Conservation (phyloP, 495 filamentous ascomycete genomes). For the Penicillium tannophilum region DNA sequence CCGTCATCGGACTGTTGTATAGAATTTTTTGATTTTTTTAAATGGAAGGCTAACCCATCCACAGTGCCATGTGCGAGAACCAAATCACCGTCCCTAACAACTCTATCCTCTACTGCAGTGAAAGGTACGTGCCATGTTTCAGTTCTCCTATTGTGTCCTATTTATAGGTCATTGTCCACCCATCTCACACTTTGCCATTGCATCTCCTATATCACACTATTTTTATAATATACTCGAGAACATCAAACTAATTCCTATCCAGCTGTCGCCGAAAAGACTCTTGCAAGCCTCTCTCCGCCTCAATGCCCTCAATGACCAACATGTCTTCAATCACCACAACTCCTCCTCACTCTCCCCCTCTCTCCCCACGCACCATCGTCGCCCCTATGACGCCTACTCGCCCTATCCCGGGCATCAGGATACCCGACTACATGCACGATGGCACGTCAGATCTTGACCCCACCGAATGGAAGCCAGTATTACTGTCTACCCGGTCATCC, state of each 20-base stretch:
- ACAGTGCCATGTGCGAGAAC: conserved; percentile 64
- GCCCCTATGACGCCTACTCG: conserved; percentile 46
- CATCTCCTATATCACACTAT: background rate
- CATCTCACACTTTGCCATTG: conserved; percentile 2
- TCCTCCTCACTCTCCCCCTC: conserved; percentile 37
- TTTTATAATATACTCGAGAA: background rate
- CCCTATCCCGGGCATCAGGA: conserved; percentile 36
- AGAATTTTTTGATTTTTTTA: conserved; percentile 15
- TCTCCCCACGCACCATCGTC: conserved; percentile 47
- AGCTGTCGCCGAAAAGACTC: conserved; percentile 58
- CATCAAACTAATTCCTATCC: background rate
- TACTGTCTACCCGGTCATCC: conserved; percentile 23
- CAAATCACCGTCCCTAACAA: conserved; percentile 68
- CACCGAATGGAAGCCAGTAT: conserved; percentile 60
- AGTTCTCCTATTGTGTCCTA: conserved; percentile 12
- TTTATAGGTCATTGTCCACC: conserved; percentile 12
- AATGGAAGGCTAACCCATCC: conserved; percentile 31
- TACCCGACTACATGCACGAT: conserved; percentile 43
- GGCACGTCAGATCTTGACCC: conserved; percentile 56
- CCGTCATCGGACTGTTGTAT: conserved; percentile 18
- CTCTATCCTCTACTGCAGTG: conserved; percentile 59
- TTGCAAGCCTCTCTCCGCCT: conserved; percentile 50
- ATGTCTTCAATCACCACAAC: conserved; percentile 35
- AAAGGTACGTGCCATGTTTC: conserved; percentile 43
- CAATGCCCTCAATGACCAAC: conserved; percentile 33